Evolutionary conservation across 257 asterid genomes (phyloP).

Genomic region (Solanum sitiens): DNA sequence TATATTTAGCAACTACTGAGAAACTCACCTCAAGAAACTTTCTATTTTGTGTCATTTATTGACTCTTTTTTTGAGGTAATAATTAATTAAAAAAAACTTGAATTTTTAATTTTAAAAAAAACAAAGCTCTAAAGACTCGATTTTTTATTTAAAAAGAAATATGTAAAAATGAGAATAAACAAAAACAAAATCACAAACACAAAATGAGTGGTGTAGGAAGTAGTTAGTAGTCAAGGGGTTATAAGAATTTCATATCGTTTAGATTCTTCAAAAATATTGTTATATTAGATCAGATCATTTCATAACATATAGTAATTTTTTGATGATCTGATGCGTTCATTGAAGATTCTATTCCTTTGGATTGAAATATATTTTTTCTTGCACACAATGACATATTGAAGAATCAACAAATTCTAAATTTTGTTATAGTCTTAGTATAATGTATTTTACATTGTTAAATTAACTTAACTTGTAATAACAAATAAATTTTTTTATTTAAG

Average conservation of each 20-base stretch:
- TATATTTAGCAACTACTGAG: neutral
- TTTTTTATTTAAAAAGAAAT: too few relatives aligned
- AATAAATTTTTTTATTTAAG: neutral
- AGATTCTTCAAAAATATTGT: neutral
- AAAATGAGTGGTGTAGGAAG: neutral
- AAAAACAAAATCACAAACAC: neutral
- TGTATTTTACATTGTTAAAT: neutral
- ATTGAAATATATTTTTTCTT: neutral
- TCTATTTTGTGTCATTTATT: neutral
- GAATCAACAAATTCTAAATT: neutral
- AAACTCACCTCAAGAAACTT: neutral
- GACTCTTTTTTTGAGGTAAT: neutral
- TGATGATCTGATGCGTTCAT: accelerated
- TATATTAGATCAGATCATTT: accelerated
- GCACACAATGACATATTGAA: neutral
- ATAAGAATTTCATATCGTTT: neutral
- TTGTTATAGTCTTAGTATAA: neutral
- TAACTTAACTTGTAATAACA: neutral
- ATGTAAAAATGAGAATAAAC: neutral
- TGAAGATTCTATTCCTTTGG: neutral
- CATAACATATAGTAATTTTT: neutral
- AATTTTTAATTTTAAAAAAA: neutral
- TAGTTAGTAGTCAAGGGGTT: neutral
- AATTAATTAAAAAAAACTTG: neutral
- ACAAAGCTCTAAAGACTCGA: neutral